Percentiles rank a stretch among this genome's conserved stretches.
Evolutionary conservation across 2,329 filamentous ascomycete genomes (phyloP).

Genomic region (Zopfia rhizophila): DNA sequence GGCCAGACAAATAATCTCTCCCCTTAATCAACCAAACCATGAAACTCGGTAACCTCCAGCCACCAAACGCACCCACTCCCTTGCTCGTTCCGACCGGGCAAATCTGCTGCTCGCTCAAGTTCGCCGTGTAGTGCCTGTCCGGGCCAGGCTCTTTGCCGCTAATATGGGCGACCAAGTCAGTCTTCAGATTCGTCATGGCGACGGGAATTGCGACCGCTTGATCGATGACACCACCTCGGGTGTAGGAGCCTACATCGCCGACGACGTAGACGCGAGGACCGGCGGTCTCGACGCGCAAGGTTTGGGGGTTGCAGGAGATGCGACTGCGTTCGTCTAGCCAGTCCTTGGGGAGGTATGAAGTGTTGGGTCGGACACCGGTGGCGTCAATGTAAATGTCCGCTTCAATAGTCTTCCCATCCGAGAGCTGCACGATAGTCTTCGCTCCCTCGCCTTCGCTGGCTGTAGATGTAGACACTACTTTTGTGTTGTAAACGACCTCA

Average conservation of each 20-base stretch:
- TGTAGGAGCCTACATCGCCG: constrained; percentile 60
- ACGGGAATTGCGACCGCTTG: constrained; percentile 55
- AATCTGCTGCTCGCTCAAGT: constrained; percentile 47
- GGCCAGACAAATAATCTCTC: constrained; percentile 51
- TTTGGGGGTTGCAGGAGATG: constrained; percentile 60
- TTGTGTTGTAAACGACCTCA: constrained; percentile 54
- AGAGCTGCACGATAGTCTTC: constrained; percentile 55
- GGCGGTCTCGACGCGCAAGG: constrained; percentile 58
- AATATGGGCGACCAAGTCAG: constrained; percentile 55
- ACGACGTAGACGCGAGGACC: constrained; percentile 59
- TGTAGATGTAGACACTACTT: constrained; percentile 43
- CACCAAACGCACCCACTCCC: constrained; percentile 50
- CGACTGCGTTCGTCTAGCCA: constrained; percentile 62
- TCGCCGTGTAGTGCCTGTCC: constrained; percentile 45
- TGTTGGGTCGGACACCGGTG: constrained; percentile 64
- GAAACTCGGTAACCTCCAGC: constrained; percentile 50
- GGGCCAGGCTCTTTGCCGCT: constrained; percentile 34
- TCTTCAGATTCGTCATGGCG: constrained; percentile 57
- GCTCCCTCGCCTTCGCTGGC: constrained; percentile 45
- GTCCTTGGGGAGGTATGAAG: constrained; percentile 61
- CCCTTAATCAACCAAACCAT: constrained; percentile 58
- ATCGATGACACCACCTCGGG: constrained; percentile 57
- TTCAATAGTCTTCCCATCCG: constrained; percentile 59
- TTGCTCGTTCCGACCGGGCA: constrained; percentile 49
- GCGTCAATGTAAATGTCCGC: constrained; percentile 66